Evolutionary conservation across 1,139 yeast genomes (phyloP).

Genomic region (Sugiyamaella castrensis): DNA sequence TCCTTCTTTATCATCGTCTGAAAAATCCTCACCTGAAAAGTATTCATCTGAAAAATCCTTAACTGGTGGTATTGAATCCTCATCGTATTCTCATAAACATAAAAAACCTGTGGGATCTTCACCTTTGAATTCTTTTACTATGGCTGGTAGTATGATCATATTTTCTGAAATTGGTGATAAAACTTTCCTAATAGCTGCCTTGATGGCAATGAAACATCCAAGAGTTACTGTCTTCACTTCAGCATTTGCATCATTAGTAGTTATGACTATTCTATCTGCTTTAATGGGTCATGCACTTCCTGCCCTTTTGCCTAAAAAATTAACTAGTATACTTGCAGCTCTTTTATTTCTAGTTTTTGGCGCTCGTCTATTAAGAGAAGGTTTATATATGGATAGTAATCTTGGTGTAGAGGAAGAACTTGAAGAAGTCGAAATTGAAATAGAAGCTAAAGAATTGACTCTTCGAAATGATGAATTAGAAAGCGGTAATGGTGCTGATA

Average conservation of each 20-base stretch:
- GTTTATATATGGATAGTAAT: conserved; percentile 72
- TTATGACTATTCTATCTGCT: conserved; percentile 92
- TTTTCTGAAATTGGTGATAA: conserved; percentile 96
- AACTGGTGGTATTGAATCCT: background rate
- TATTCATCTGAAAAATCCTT: background rate
- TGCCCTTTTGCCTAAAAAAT: conserved; percentile 68
- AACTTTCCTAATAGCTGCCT: conserved; percentile 92
- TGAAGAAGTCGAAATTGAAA: conserved; percentile 95
- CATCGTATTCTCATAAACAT: background rate
- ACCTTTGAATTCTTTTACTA: conserved; percentile 33
- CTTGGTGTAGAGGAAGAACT: conserved; percentile 91
- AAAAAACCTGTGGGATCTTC: background rate
- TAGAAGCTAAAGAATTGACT: conserved; percentile 61
- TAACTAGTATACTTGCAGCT: conserved; percentile 82
- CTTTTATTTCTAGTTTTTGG: conserved; percentile 82
- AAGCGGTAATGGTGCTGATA: conserved; percentile 44
- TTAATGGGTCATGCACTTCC: conserved; percentile 91
- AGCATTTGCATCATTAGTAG: conserved; percentile 78
- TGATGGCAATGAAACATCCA: conserved; percentile 96
- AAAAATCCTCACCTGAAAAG: too few relatives aligned
- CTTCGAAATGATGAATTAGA: conserved; percentile 54
- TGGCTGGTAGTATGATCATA: conserved; percentile 63
- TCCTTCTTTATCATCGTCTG: too few relatives aligned
- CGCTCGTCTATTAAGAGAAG: conserved; percentile 70
- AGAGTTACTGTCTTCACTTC: conserved; percentile 79